phyloP scores from a whole-genome alignment of 2,329 filamentous ascomycete species.

The Fusarium robinianum region DNA sequence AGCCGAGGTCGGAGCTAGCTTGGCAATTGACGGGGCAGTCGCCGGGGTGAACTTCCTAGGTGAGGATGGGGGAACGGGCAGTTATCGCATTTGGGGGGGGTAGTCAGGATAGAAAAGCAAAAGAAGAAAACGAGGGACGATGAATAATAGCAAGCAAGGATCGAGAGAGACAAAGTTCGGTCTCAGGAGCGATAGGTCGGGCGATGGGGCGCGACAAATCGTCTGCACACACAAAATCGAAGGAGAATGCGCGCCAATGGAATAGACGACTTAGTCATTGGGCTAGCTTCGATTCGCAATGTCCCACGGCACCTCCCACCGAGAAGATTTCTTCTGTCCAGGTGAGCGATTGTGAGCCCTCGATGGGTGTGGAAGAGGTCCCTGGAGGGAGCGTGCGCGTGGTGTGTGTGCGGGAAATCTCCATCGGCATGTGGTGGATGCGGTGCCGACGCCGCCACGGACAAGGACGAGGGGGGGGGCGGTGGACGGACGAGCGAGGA shows the following conservation, averaged over 20 bases:
- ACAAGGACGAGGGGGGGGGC: conserved; percentile 12
- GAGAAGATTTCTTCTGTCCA: conserved; percentile 12
- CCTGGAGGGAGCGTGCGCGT: not conserved
- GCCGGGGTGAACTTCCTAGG: conserved; percentile 18
- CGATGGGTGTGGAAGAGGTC: conserved; percentile 19
- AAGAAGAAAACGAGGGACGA: no score
- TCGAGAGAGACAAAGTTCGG: conserved; percentile 6
- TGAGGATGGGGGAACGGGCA: no score
- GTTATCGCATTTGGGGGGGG: no score
- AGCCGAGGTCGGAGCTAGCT: conserved; percentile 35
- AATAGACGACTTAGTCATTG: conserved; percentile 28
- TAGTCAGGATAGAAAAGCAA: no score
- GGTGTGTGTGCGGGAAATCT: no score
- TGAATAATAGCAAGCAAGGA: conserved; percentile 8
- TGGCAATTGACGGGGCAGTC: conserved; percentile 15
- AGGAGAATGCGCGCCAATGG: conserved; percentile 38
- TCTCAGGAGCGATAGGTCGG: conserved; percentile 22
- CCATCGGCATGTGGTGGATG: no score
- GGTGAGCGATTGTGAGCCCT: conserved; percentile 14
- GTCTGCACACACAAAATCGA: no score
- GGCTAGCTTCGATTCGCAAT: conserved; percentile 26
- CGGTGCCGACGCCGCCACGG: conserved; percentile 17
- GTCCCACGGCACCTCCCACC: conserved; percentile 26
- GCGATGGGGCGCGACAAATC: no score
- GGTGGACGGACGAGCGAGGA: conserved; percentile 14